Evolutionary conservation across 768 basidiomycete genomes (phyloP), one percentile per base, ranked within the genome.

Genomic region (Trametes cubensis): DNA sequence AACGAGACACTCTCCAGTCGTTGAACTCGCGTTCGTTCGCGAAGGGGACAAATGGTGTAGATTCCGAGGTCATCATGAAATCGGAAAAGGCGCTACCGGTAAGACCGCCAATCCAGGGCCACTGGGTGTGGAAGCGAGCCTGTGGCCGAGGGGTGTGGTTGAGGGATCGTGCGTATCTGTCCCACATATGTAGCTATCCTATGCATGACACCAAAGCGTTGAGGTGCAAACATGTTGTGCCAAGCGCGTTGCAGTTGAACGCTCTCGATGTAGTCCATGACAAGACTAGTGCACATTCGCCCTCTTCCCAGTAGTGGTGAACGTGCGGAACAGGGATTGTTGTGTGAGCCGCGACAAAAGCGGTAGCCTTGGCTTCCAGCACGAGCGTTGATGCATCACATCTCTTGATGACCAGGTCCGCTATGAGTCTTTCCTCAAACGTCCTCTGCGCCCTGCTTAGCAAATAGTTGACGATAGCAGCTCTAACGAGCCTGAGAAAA

Each of bases 321-420:
- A 66, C 54, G 18, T 39, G 21, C 10, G 65, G 65, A 14, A 66
- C 65, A 13, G 65, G 65, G 20, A 66, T 61, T 3, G 62, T 54
- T 3, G 62, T 66, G 23, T 53, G 47, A 4, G 51, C 34, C 6
- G 62, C 39, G 45, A 66, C 47, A 47, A 58, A 66, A 13, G 52
- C 18, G 57, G 57, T 49, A 13, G 65, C 49, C 23, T 63, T 53
- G 10, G 62, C 62, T 51, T 66, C 62, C 14, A 25, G 20, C 6
- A 26, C 20, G 1, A 30, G 26, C 8, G n/a, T 39, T 18, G 30
- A 7, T 8, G 50, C 25, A 25, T 25, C 41, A 15, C 51, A 21
- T 6, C 23, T 41, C 41, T 60, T 60, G 51, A 56, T 20, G 6
- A 56, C 44, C 17, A 50, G 49, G 18, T 17, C 15, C 50, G n/a